Conservation (phyloP, 768 basidiomycete genomes). For the Podaxis mareebaensis region DNA sequence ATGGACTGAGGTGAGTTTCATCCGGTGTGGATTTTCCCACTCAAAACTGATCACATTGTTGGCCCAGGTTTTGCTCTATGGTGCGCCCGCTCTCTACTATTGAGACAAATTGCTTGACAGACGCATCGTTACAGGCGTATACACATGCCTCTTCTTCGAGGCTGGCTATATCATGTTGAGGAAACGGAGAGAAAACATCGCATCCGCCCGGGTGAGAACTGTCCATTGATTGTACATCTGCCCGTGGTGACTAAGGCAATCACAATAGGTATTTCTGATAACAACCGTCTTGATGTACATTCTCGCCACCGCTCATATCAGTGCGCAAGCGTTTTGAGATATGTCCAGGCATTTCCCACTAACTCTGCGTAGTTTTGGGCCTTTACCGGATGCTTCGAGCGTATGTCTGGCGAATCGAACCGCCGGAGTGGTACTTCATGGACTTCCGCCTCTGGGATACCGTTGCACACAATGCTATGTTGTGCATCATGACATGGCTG, state of each 20-base stretch:
- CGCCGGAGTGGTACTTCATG: conserved; percentile 22
- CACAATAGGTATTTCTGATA: conserved; percentile 24
- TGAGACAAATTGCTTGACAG: background rate
- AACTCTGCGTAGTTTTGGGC: conserved; percentile 14
- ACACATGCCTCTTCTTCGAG: conserved; percentile 22
- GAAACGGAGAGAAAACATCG: conserved; percentile 14
- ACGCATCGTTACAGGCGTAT: conserved; percentile 16
- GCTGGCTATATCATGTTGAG: conserved; percentile 21
- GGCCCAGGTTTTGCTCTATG: conserved; percentile 13
- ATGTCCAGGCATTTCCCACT: background rate
- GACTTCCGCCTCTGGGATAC: conserved; percentile 29
- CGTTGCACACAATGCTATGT: conserved; percentile 21
- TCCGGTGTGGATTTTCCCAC: background rate
- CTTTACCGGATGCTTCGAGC: conserved; percentile 27
- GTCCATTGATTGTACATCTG: background rate
- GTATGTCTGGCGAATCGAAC: conserved; percentile 22
- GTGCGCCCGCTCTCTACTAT: background rate
- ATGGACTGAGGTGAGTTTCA: conserved; percentile 20
- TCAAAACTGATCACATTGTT: background rate
- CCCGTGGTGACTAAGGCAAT: background rate
- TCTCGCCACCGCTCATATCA: conserved; percentile 25
- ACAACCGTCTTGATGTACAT: conserved; percentile 27
- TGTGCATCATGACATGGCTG: conserved; percentile 29
- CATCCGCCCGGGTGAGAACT: conserved; percentile 18
- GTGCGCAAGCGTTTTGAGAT: conserved; percentile 16